Evolutionary conservation across 176 grass and related monocot species (phyloP).

Genomic region (Oryza meridionalis): DNA sequence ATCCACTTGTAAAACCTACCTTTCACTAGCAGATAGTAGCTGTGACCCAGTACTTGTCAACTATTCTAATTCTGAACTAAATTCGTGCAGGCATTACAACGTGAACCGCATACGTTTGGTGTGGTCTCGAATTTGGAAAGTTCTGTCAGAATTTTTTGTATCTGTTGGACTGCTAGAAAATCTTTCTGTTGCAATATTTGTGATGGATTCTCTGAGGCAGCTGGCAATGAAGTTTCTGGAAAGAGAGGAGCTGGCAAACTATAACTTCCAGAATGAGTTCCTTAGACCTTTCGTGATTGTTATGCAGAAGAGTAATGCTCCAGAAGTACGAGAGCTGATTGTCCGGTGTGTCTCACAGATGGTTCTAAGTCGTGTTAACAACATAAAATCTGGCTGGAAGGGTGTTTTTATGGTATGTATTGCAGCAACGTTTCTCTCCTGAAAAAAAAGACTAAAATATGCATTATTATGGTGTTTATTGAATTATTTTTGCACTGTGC

Average conservation of each 20-base stretch:
- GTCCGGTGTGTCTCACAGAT: slow-evolving; percentile 98
- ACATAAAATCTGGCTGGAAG: slow-evolving; percentile 98
- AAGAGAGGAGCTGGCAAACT: slow-evolving; percentile 95
- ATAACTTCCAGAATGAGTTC: slow-evolving; percentile 98
- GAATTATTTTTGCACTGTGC: slow-evolving; percentile 30
- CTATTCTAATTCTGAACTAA: slow-evolving; percentile 42
- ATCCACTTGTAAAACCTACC: slow-evolving; percentile 27
- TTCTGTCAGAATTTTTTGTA: slow-evolving; percentile 93
- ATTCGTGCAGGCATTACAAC: slow-evolving; percentile 89
- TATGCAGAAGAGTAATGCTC: slow-evolving; percentile 85
- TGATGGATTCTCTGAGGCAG: slow-evolving; percentile 96
- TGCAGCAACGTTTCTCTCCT: neutral
- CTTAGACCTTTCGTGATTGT: slow-evolving; percentile 88
- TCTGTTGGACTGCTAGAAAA: slow-evolving; percentile 93
- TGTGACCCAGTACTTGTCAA: slow-evolving; percentile 8
- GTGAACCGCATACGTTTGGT: slow-evolving; percentile 90
- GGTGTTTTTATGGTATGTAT: slow-evolving; percentile 86
- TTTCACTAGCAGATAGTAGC: slow-evolving; percentile 36
- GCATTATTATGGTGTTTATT: slow-evolving; percentile 15
- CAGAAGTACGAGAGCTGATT: slow-evolving; percentile 90
- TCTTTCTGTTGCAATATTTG: slow-evolving; percentile 96
- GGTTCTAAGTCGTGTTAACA: slow-evolving; percentile 90
- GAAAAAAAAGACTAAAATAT: neutral
- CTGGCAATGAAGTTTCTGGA: slow-evolving; percentile 97
- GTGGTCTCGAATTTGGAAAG: slow-evolving; percentile 96